phyloP scores from a whole-genome alignment of 2,329 filamentous ascomycete species.

The Cladosporium oxysporum region DNA sequence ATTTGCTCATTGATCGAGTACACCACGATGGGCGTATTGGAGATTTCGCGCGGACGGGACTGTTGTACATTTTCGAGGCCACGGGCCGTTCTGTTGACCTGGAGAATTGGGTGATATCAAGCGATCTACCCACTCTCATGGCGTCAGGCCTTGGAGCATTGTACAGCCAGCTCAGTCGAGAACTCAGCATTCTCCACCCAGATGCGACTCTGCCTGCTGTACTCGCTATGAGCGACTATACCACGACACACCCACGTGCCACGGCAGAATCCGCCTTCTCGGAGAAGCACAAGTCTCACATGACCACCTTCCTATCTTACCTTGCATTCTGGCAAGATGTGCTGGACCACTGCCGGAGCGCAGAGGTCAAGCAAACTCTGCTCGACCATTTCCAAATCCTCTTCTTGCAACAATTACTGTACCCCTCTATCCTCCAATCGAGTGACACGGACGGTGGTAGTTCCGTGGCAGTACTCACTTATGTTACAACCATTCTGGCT shows the following conservation, averaged over 20 bases:
- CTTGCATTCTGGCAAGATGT: conserved; percentile 98
- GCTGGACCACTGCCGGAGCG: conserved; percentile 88
- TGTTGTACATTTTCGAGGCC: conserved; percentile 94
- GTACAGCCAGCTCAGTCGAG: conserved; percentile 70
- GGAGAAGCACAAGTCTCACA: conserved; percentile 75
- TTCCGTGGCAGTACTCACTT: conserved; percentile 92
- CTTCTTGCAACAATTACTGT: conserved; percentile 92
- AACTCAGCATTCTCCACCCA: conserved; percentile 79
- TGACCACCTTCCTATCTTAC: conserved; percentile 92
- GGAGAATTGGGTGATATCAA: conserved; percentile 96
- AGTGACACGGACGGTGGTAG: conserved; percentile 97
- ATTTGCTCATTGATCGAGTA: conserved; percentile 93
- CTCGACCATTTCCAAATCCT: conserved; percentile 97
- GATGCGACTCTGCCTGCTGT: conserved; percentile 76
- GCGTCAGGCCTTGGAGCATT: conserved; percentile 85
- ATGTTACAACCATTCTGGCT: conserved; percentile 86
- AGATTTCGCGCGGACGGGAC: conserved; percentile 90
- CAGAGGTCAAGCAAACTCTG: conserved; percentile 87
- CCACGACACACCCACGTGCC: conserved; percentile 67
- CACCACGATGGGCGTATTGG: conserved; percentile 93
- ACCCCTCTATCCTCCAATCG: conserved; percentile 92
- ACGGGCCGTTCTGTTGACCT: conserved; percentile 78
- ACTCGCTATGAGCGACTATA: conserved; percentile 85
- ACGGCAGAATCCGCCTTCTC: conserved; percentile 75
- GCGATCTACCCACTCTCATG: conserved; percentile 95